Percentiles rank a stretch among this genome's conserved stretches.
phyloP scores from a whole-genome alignment of 192 early-diverging fungal species.

The Chytriomyces sp. region DNA sequence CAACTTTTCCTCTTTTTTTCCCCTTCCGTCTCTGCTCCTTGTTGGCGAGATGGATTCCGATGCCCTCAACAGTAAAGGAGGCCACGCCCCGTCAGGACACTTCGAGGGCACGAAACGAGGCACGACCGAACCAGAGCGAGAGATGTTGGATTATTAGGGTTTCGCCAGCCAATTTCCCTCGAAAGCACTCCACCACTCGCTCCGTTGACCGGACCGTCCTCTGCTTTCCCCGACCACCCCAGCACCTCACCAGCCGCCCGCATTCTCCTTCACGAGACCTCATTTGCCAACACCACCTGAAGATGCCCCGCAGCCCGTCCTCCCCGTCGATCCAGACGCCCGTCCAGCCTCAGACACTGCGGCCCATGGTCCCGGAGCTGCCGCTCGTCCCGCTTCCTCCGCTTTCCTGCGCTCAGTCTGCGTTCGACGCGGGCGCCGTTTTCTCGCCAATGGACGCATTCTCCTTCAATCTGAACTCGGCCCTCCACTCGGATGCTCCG shows the following conservation, averaged over 20 bases:
- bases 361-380: neutral
- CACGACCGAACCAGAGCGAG: neutral
- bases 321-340: neutral
- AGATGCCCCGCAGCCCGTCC: neutral
- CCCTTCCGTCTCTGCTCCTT: no score
- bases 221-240: no score
- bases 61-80: no score
- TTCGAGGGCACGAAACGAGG: no score
- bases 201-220: constrained; percentile 1
- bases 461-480: neutral
- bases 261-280: neutral
- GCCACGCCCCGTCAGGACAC: no score
- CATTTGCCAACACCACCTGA: neutral
- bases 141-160: neutral
- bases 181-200: neutral
- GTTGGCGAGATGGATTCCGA: no score
- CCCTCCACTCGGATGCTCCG: neutral
- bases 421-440: neutral
- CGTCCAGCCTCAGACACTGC: neutral
- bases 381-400: neutral
- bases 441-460: neutral
- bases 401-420: neutral
- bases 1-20: no score
- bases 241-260: neutral
- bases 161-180: neutral